Conservation (phyloP, 805 yeast species). For the Debaryomyces hansenii region DNA sequence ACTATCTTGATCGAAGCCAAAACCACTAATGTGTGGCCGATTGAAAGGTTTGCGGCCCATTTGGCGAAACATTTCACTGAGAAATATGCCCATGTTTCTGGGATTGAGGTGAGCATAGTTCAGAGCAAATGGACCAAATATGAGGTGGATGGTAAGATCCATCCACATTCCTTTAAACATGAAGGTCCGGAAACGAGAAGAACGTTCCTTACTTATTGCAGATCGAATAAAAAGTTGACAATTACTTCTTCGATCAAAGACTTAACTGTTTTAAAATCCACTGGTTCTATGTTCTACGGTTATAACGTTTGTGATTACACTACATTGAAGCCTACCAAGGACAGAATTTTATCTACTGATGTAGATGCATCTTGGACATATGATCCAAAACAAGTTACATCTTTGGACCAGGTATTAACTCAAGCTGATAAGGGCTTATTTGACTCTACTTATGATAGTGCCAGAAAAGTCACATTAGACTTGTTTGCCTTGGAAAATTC, state of each 20-base stretch:
- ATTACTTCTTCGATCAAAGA: conserved; percentile 73
- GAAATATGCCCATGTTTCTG: conserved; percentile 77
- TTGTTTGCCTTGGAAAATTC: conserved; percentile 84
- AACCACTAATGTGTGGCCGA: conserved; percentile 82
- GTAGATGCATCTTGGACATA: conserved; percentile 73
- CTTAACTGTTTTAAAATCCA: conserved; percentile 82
- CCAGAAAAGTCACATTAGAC: conserved; percentile 68
- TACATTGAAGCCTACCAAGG: conserved; percentile 77
- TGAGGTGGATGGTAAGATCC: conserved; percentile 69
- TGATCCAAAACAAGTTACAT: conserved; percentile 49
- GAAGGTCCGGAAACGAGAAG: conserved; percentile 81
- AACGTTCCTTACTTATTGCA: conserved; percentile 52
- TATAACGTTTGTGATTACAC: conserved; percentile 86
- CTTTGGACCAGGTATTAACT: conserved; percentile 48
- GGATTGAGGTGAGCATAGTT: conserved; percentile 62
- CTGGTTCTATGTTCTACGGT: conserved; percentile 91
- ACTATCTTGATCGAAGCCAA: conserved; percentile 83
- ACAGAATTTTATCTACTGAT: conserved; percentile 86
- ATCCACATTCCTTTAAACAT: conserved; percentile 81
- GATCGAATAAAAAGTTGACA: conserved; percentile 50
- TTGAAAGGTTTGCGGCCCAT: conserved; percentile 85
- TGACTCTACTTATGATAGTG: conserved; percentile 61
- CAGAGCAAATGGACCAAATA: conserved; percentile 83
- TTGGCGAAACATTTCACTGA: conserved; percentile 77
- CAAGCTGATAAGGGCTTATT: conserved; percentile 63